Conservation (phyloP, 495 filamentous ascomycete genomes). For the Jackrogersella multiformis region DNA sequence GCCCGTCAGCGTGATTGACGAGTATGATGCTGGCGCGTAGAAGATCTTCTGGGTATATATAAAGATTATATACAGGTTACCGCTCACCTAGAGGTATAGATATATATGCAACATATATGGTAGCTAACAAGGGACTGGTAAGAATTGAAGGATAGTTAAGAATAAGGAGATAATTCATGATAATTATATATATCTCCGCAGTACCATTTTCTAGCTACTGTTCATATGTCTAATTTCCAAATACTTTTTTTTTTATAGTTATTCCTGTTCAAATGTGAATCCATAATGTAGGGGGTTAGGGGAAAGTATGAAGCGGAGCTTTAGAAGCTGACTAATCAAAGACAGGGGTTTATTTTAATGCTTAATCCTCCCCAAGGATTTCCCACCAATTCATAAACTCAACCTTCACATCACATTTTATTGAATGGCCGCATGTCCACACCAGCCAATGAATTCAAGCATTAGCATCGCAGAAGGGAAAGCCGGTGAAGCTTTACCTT, state of each 20-base stretch:
- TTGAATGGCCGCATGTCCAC: background rate
- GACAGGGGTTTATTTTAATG: background rate
- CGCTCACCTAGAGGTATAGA: too few relatives aligned
- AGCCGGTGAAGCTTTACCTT: too few relatives aligned
- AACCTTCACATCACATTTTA: background rate
- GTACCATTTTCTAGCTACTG: too few relatives aligned
- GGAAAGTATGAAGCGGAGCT: background rate
- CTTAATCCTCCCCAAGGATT: too few relatives aligned
- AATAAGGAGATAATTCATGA: too few relatives aligned
- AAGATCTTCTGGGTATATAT: slow-evolving; percentile 44
- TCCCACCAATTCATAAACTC: too few relatives aligned
- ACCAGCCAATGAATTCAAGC: background rate
- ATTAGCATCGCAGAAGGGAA: background rate
- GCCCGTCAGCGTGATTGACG: slow-evolving; percentile 63
- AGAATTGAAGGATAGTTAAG: too few relatives aligned
- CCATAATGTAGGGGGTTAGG: too few relatives aligned
- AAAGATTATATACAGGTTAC: background rate
- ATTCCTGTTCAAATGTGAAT: too few relatives aligned
- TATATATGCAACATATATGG: background rate
- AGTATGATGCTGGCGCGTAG: slow-evolving; percentile 58
- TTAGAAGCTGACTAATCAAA: background rate
- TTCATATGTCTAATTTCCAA: too few relatives aligned
- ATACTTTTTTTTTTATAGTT: too few relatives aligned
- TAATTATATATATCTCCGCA: too few relatives aligned
- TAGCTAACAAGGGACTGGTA: background rate